These are phyloP conservation scores for Aspergillus amoenus DNA, from an alignment of 2,329 filamentous ascomycete genomes.

Conservation along the genomic window DNA sequence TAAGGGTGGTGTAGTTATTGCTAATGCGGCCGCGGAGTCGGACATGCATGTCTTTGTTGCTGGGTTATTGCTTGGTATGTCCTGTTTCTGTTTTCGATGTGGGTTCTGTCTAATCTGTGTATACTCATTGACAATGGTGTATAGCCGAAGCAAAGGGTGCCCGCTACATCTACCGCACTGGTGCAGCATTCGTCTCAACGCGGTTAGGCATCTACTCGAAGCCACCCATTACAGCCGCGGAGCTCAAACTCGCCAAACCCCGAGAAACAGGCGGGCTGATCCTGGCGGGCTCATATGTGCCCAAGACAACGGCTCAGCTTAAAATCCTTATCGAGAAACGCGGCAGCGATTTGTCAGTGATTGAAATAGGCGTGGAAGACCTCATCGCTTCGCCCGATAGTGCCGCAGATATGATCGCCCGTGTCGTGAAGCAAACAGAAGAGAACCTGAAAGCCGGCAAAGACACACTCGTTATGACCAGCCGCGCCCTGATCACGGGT, in stretches of 20 bases:
- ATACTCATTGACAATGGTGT: background rate
- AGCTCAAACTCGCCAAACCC: conserved; percentile 41
- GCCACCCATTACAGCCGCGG: conserved; percentile 48
- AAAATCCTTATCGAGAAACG: conserved; percentile 43
- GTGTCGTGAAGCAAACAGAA: conserved; percentile 38
- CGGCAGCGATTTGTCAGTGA: conserved; percentile 40
- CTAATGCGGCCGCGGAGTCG: conserved; percentile 55
- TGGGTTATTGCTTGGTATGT: conserved; percentile 44
- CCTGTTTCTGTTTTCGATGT: background rate
- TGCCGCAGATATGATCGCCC: conserved; percentile 20
- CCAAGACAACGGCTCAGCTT: conserved; percentile 59
- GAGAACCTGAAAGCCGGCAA: conserved; percentile 44
- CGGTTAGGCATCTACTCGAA: conserved; percentile 55
- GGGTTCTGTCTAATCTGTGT: background rate
- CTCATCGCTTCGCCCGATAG: conserved; percentile 42
- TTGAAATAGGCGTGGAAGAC: conserved; percentile 51
- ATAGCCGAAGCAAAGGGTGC: conserved; percentile 32
- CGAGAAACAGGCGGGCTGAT: conserved; percentile 50
- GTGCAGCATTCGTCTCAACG: conserved; percentile 50
- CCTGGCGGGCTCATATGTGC: conserved; percentile 59
- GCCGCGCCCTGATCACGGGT: conserved; percentile 52
- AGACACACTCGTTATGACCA: conserved; percentile 62
- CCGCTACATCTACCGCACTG: conserved; percentile 48
- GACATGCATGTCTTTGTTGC: conserved; percentile 58
- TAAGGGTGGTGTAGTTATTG: conserved; percentile 47